Evolutionary conservation across 164 flowering plant genomes (phyloP).

Genomic region (Aristolochia californica): DNA sequence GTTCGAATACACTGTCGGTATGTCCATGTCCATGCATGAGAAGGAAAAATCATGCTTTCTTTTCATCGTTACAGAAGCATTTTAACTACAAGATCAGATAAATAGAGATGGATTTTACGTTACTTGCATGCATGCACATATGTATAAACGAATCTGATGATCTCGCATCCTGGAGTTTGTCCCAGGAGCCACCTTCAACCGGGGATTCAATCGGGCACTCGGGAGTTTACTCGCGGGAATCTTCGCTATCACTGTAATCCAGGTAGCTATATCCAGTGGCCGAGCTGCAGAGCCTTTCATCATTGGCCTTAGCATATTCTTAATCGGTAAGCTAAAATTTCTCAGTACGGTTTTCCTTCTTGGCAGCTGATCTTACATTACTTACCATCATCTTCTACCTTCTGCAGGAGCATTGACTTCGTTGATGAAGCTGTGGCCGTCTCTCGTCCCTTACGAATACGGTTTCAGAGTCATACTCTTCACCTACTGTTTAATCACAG

Average conservation of each 20-base stretch:
- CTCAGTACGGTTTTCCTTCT: not conserved
- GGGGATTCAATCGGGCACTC: conserved; percentile 80
- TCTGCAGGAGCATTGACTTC: conserved; percentile 56
- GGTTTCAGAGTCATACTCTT: conserved; percentile 71
- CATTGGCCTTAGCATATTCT: conserved; percentile 67
- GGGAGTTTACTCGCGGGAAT: conserved; percentile 81
- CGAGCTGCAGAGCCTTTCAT: conserved; percentile 46
- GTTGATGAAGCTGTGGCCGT: conserved; percentile 77
- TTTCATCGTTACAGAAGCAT: too few relatives aligned
- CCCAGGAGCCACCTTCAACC: conserved; percentile 65
- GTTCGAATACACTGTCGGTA: conserved; percentile 96
- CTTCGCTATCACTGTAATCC: conserved; percentile 44
- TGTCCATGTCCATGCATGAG: conserved; percentile 9
- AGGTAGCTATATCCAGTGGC: conserved; percentile 42
- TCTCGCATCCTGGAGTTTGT: not conserved
- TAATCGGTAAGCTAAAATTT: conserved; percentile 36
- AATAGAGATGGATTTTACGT: too few relatives aligned
- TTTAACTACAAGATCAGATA: too few relatives aligned
- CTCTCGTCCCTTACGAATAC: conserved; percentile 61
- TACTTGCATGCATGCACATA: not conserved
- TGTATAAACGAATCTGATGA: not conserved
- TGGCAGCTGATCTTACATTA: not conserved
- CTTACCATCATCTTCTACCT: not conserved
- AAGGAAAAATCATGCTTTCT: too few relatives aligned
- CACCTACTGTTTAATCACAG: conserved; percentile 66